Base-by-base conservation (phyloP, 2,329 filamentous ascomycete species). In the Ophiocordyceps camponoti-saundersi region DNA sequence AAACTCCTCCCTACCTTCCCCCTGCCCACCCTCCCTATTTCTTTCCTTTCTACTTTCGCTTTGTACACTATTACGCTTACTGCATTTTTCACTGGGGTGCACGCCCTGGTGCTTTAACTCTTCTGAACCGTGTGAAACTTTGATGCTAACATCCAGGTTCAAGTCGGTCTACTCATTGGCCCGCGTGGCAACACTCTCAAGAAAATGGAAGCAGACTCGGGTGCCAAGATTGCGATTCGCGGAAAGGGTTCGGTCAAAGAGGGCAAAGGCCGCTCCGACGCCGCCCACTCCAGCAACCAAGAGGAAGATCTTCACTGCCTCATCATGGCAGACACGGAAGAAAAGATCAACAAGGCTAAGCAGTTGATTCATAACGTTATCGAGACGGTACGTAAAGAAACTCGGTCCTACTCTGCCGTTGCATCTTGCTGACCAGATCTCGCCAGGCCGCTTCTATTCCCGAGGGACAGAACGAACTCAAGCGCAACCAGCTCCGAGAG, bases 161-260 rank as follows among this genome's bases (percentile, higher is more conserved):
- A 95, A 98, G 92, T 98, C 80, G 92, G 92, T 70, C 82, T 98
- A 78, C 88, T 98, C 68, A 98, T 98, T 80, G 92, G 92, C 69
- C 92, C 92, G 69, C 92, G 92, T 90, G 92, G 92, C 70, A 98
- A 98, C 66, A 98, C 92, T 56, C 72, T 98, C 63, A 98, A 98
- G 74, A 98, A 95, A 68, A 98, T 98, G 92, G 92, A 98, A 66
- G 79, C 82, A 61, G 89, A 98, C 69, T 98, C 92, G 48, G 82
- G 82, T 53, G 92, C 92, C 65, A 98, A 98, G 69, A 98, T 98
- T 72, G 92, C 92, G 56, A 98, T 98, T 63, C 90, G 92, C 68
- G 92, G 92, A 72, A 98, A 98, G 70, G 92, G 92, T 64, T 98
- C 92, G 59, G 92, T 98, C 64, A 98, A 98, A 69, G 92, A 98